These are phyloP conservation scores for Tremella mesenterica DNA, from an alignment of 768 basidiomycete species.

Conservation along the genomic window DNA sequence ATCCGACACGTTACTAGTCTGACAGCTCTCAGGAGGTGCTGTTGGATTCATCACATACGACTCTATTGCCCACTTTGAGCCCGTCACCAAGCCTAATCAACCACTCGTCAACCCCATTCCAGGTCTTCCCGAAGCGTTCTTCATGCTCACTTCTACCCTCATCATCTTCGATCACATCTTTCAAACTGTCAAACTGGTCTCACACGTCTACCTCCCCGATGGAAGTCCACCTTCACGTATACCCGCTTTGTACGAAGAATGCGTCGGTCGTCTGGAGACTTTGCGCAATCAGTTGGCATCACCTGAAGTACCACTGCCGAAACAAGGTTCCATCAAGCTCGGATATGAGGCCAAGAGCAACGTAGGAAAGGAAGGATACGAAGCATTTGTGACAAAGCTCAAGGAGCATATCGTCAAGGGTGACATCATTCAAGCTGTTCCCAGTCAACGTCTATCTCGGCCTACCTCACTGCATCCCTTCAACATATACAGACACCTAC, in stretches of 20 bases:
- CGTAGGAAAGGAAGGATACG: slow-evolving; percentile 86
- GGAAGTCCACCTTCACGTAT: slow-evolving; percentile 52
- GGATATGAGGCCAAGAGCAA: slow-evolving; percentile 65
- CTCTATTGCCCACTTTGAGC: slow-evolving; percentile 92
- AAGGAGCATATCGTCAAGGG: slow-evolving; percentile 93
- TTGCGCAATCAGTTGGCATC: slow-evolving; percentile 66
- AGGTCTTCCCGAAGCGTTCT: slow-evolving; percentile 81
- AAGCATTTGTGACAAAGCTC: slow-evolving; percentile 76
- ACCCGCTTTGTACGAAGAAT: slow-evolving; percentile 77
- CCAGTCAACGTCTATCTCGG: slow-evolving; percentile 78
- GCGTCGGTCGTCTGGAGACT: slow-evolving; percentile 68
- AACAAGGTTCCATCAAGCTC: slow-evolving; percentile 44
- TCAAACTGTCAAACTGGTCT: slow-evolving; percentile 89
- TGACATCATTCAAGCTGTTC: slow-evolving; percentile 98
- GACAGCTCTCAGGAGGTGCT: slow-evolving; percentile 65
- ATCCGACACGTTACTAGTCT: not conserved
- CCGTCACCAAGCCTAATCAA: slow-evolving; percentile 54
- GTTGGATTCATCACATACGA: slow-evolving; percentile 97
- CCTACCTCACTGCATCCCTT: slow-evolving; percentile 88
- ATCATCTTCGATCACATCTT: slow-evolving; percentile 95
- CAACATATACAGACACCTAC: slow-evolving; percentile 88
- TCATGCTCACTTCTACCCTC: slow-evolving; percentile 94
- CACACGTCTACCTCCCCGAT: slow-evolving; percentile 83
- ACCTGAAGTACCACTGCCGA: slow-evolving; percentile 54
- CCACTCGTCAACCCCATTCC: slow-evolving; percentile 65